Evolutionary conservation across 2,329 filamentous ascomycete species (phyloP).

Genomic region (Phialophora macrospora): DNA sequence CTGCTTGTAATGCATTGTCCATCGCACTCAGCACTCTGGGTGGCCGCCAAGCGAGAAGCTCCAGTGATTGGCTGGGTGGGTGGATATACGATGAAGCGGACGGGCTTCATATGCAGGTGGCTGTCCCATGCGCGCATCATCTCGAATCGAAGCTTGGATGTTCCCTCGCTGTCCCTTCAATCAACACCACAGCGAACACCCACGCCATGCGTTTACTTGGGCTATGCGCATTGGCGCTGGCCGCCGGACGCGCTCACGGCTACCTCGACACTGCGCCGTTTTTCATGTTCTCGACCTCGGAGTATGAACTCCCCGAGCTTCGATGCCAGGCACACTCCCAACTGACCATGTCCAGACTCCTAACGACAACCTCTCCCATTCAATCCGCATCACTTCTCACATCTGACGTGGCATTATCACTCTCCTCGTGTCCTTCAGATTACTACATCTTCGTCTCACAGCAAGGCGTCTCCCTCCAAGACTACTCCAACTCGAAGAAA

Average conservation of each 20-base stretch:
- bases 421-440: constrained; percentile 72
- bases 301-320: constrained; percentile 59
- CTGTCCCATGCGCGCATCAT: constrained; percentile 21
- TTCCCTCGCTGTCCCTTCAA: constrained; percentile 10
- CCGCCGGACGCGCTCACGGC: constrained; percentile 30
- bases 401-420: constrained; percentile 50
- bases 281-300: constrained; percentile 80
- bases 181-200: constrained; percentile 17
- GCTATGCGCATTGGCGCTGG: constrained; percentile 37
- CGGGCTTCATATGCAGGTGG: constrained; percentile 10
- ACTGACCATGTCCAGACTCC: constrained; percentile 39
- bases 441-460: constrained; percentile 80
- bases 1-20: too few relatives aligned
- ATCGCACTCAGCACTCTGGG: not conserved
- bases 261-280: constrained; percentile 78
- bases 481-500: constrained; percentile 61
- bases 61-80: not conserved
- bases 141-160: constrained; percentile 16
- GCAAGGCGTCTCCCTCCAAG: constrained; percentile 71
- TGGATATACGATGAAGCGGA: constrained; percentile 24
- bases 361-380: constrained; percentile 50
- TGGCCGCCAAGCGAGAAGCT: not conserved
- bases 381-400: constrained; percentile 52
- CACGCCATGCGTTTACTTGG: constrained; percentile 31
- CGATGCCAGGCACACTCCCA: constrained; percentile 8